Evolutionary conservation across 164 flowering plant species (phyloP), one percentile per base, ranked within the genome.

Genomic region (Litsea cubeba): DNA sequence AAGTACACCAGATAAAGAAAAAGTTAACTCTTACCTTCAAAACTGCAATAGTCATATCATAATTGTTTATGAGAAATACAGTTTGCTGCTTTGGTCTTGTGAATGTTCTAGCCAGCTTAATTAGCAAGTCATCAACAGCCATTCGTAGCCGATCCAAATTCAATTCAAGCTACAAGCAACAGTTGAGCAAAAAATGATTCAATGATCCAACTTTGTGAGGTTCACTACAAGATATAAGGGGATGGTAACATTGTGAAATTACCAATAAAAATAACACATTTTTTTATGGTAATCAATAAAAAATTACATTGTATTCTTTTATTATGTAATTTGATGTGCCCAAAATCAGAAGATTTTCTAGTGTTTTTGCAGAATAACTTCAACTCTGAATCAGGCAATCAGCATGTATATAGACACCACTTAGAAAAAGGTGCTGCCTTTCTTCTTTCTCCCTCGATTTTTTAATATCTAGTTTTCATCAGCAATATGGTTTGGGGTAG

Each of bases 31-130:
- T 68, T 83, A 95, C 99, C 97, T 93, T 95, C 77, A 92, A 72
- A 1, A 96, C 93, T 58, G 97, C 80, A 76, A 96, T 91, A 28
- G 92, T 91, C 99, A 96, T 90, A 80, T 96, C 99, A 70, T 96
- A 94, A 76, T 96, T 96, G 83, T 96, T 96, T 72, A 94, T 94
- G 68, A 96, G 94, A 83, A 96, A 96, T 70, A 96, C 95, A 12
- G 86, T 94, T 81, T 92, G 94, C 74, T 70, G 80, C 82, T 95
- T 95, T 71, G 88, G 85, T 77, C 83, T 92, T 60, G 87, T 77
- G 72, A 95, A 95, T 25, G 73, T 71, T 79, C 81, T 88, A 24
- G 98, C 89, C 30, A 95, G 95, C 87, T 92, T 95, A 74, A 81
- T 79, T 65, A 95, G 88, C 85, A 95, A 83, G 79, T 95, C 99